These are phyloP conservation scores for Fusarium incarnatum DNA, from an alignment of 2,329 filamentous ascomycete species.

Conservation along the genomic window DNA sequence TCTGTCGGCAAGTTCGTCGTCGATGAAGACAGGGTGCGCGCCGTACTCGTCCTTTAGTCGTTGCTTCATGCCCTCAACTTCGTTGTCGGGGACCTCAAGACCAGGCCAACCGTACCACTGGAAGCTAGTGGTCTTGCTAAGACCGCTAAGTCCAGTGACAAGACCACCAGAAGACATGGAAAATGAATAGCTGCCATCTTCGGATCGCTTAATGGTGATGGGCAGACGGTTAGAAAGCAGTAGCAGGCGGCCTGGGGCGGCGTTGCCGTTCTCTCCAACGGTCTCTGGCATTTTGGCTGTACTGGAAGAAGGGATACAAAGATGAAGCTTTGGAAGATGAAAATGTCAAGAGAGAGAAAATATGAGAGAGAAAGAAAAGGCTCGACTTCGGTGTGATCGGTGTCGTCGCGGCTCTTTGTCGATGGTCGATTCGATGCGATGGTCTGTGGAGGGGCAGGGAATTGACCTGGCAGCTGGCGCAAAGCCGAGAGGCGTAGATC, in stretches of 20 bases:
- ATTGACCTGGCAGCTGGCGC: constrained; percentile 41
- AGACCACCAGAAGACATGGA: constrained; percentile 97
- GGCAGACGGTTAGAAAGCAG: constrained; percentile 95
- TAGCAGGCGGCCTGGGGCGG: constrained; percentile 69
- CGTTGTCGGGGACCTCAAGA: constrained; percentile 86
- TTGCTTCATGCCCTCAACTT: constrained; percentile 78
- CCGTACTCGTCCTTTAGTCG: constrained; percentile 88
- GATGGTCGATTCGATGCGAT: constrained; percentile 31
- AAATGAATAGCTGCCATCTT: constrained; percentile 92
- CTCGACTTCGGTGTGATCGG: constrained; percentile 8
- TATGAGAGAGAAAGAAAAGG: constrained; percentile 13
- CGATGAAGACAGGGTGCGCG: constrained; percentile 91
- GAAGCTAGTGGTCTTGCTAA: constrained; percentile 93
- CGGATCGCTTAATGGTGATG: constrained; percentile 94
- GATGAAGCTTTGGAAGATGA: background rate
- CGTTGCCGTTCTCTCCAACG: constrained; percentile 50
- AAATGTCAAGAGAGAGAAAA: constrained; percentile 5
- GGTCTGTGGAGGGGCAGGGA: constrained; percentile 46
- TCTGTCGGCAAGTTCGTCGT: constrained; percentile 90
- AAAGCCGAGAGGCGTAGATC: constrained; percentile 42
- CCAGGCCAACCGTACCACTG: constrained; percentile 99
- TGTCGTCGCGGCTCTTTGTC: constrained; percentile 36
- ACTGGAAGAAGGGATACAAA: background rate
- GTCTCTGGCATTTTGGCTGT: constrained; percentile 52
- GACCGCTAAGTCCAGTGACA: constrained; percentile 90